Base-by-base conservation (phyloP, 1,284 basidiomycete species). In the Cryptococcus sp. region DNA sequence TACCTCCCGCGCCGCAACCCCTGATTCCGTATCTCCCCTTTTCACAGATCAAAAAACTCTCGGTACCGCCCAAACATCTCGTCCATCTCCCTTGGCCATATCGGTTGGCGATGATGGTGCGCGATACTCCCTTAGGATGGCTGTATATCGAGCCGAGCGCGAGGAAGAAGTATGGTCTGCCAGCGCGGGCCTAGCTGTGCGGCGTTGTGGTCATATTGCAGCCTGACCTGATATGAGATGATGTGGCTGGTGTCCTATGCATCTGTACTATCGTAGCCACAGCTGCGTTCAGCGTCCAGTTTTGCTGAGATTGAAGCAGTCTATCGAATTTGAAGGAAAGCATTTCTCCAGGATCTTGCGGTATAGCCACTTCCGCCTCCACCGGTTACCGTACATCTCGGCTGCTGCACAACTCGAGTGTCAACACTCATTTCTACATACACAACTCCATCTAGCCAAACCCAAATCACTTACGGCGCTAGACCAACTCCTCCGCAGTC, bases 161-260 rank as follows among this genome's bases (percentile, higher is more conserved):
- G 10, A 73, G 77, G 58, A 67, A 67, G 57, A 80, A 80, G 70
- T 80, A 80, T 61, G 76, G 71, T 0, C 54, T 77, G 58, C 54
- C 59, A 16, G 61, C 54, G 17, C 56, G 54, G 38, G 54, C 57
- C 15, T 61, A 27, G 38, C 30, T 35, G 30, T 4, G 30, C 13
- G 30, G 16, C 22, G 48, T 19, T n/a, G 16, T 35, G 38, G 43
- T 40, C 3, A 13, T 47, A 3, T 3, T 25, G 25, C 25, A 25
- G 3, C 6, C 3, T 25, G 25, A 6, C 25, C 25, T 25, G 6
- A 25, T 25, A 25, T 25, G 25, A 25, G 25, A 25, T 25, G 25
- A 25, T 25, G 25, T 25, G 25, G 25, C 6, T 25, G 6, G 3
- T 25, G 11, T 22, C 42, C 42, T 45, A n/a, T 19, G 42, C 42